Evolutionary conservation across 768 basidiomycete genomes (phyloP).

Genomic region (Tricholoma hemisulphureum): DNA sequence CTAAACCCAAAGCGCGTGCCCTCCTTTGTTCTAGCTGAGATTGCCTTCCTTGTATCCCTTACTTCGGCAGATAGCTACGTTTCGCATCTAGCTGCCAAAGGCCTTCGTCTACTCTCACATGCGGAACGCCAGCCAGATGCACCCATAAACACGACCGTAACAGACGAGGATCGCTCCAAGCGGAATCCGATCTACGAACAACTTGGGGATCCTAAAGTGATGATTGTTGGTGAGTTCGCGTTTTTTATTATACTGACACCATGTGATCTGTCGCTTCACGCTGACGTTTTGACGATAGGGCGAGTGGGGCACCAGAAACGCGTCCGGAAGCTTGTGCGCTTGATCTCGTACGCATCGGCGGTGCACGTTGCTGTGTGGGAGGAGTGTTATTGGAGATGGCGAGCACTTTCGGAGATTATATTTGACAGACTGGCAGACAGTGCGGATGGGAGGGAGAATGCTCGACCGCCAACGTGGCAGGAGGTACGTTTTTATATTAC

Average conservation of each 20-base stretch:
- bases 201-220: slow-evolving; percentile 70
- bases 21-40: slow-evolving; percentile 67
- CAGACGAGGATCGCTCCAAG: slow-evolving; percentile 63
- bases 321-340: slow-evolving; percentile 65
- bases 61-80: slow-evolving; percentile 68
- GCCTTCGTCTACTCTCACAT: slow-evolving; percentile 65
- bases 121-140: slow-evolving; percentile 63
- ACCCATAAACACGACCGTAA: slow-evolving; percentile 47
- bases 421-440: slow-evolving; percentile 38
- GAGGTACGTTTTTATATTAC: slow-evolving; percentile 20
- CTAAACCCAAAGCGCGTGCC: slow-evolving; percentile 51
- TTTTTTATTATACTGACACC: not conserved
- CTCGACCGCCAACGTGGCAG: slow-evolving; percentile 24
- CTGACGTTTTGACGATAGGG: slow-evolving; percentile 37
- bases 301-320: slow-evolving; percentile 81
- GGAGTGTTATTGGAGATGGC: slow-evolving; percentile 80
- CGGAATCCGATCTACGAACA: slow-evolving; percentile 76
- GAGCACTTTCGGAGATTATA: slow-evolving; percentile 57
- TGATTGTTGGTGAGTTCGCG: slow-evolving; percentile 58
- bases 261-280: slow-evolving; percentile 8
- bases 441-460: slow-evolving; percentile 26
- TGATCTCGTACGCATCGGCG: slow-evolving; percentile 60
- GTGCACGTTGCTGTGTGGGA: slow-evolving; percentile 81
- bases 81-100: slow-evolving; percentile 65
- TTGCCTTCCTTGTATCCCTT: slow-evolving; percentile 68